Evolutionary conservation across 2,329 filamentous ascomycete species (phyloP), one percentile per base, ranked within the genome.

Genomic region (Exophiala phaeomuriformis): DNA sequence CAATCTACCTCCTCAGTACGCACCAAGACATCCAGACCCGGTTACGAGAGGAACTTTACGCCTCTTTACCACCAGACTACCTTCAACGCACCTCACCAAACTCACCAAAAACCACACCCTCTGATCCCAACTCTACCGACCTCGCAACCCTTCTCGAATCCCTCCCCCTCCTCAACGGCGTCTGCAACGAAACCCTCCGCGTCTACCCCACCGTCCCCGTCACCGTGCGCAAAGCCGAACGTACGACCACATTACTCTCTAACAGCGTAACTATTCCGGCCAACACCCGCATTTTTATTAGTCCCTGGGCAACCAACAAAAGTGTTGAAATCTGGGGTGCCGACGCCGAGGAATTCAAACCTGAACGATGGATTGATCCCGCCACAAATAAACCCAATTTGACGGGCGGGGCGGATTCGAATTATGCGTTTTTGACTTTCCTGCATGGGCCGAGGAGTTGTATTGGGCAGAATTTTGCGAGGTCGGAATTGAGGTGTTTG

Each of bases 361-460:
- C 69, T 0, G 64, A 69, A 43, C 56, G 70, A 39, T 71, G 69
- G 70, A 75, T 85, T 12, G 90, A 87, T 85, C 73, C 85, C 65
- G 76, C 72, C 4, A 64, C 67, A 0, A 72, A 69, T 0, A 64
- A 63, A 30, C 74, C 74, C 3, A 67, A 63, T 41, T 55, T 57
- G 30, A 57, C 51, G 31, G 61, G 59, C 27, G 60, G 59, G 5
- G 85, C 88, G 1, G 74, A 77, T 10, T 88, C 78, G 61, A 93
- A 91, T 68, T 95, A 85, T 66, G 80, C 84, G 0, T 84, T 86
- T 63, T 67, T 91, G 70, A 91, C 88, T 0, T 95, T 95, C 70
- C 68, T 95, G 54, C 88, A 95, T 66, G 90, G 90, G 0, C 58
- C 58, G 9, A 41, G 61, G 33, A 56, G 36, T 32, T 63, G 61